A percentile compares a stretch with the other conserved stretches of the same genome.
These are phyloP conservation scores for Pascua sp. DNA, from an alignment of 1,284 basidiomycete species.

Conservation along the genomic window DNA sequence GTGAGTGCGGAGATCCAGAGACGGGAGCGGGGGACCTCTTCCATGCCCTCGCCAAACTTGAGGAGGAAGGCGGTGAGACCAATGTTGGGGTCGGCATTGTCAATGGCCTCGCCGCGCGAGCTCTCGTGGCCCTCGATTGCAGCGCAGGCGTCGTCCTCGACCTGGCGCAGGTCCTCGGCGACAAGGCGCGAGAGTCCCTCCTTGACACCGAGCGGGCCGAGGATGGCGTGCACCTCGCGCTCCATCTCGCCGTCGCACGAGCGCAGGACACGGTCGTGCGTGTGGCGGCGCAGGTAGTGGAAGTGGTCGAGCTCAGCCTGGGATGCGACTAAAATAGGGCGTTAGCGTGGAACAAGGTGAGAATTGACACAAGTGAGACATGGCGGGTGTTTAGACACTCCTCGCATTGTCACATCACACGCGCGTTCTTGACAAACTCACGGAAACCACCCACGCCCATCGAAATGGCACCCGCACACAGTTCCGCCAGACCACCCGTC, in stretches of 20 bases:
- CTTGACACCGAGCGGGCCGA: conserved; percentile 84
- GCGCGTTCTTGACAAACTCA: conserved; percentile 8
- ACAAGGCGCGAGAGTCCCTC: conserved; percentile 74
- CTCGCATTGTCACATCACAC: neutral
- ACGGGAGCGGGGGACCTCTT: conserved; percentile 71
- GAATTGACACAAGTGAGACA: neutral
- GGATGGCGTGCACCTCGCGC: conserved; percentile 82
- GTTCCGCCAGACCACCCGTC: conserved; percentile 83
- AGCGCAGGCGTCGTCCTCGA: conserved; percentile 55
- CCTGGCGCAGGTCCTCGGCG: conserved; percentile 65
- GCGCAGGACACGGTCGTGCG: conserved; percentile 73
- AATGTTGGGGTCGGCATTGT: conserved; percentile 52
- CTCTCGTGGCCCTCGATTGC: conserved; percentile 17
- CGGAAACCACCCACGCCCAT: conserved; percentile 97
- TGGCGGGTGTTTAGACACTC: neutral
- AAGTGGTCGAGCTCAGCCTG: conserved; percentile 95
- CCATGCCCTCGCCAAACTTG: conserved; percentile 86
- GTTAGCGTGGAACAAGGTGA: neutral
- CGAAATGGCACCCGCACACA: conserved; percentile 86
- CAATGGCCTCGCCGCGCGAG: conserved; percentile 58
- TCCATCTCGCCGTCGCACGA: conserved; percentile 93
- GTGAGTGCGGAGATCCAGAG: conserved; percentile 84
- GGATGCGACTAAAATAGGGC: conserved; percentile 60
- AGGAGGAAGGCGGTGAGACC: conserved; percentile 86
- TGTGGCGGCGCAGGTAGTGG: conserved; percentile 71